A percentile compares a stretch with the other conserved stretches of the same genome.
Conservation (phyloP, 192 early-diverging fungal genomes). For the Umbelopsis sp. region DNA sequence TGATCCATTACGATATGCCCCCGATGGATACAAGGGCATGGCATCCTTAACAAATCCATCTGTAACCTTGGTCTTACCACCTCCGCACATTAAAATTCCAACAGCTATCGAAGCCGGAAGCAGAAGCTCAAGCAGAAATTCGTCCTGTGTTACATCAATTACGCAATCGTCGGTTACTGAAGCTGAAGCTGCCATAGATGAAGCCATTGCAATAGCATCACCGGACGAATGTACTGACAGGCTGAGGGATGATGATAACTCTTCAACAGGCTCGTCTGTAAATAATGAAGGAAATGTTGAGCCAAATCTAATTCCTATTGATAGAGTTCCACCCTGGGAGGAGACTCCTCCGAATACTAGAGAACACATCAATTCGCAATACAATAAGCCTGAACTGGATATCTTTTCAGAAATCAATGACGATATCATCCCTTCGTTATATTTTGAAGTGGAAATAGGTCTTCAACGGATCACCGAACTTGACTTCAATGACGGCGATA, state of each 20-base stretch:
- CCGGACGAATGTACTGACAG: background rate
- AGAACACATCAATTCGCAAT: background rate
- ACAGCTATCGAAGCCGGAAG: background rate
- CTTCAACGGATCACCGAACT: background rate
- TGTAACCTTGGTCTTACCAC: background rate
- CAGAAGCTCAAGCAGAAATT: background rate
- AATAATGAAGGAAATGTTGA: constrained; percentile 23
- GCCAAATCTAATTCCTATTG: constrained; percentile 27
- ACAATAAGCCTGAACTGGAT: background rate
- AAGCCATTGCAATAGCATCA: background rate
- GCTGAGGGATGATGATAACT: background rate
- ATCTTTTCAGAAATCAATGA: background rate
- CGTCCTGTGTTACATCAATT: background rate
- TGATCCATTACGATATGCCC: constrained; percentile 30
- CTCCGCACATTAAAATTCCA: constrained; percentile 20
- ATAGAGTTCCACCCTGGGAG: background rate
- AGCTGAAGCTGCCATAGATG: background rate
- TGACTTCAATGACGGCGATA: background rate
- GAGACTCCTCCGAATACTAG: background rate
- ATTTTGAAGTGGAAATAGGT: constrained; percentile 29
- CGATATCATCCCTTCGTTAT: constrained; percentile 11
- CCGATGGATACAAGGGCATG: constrained; percentile 22
- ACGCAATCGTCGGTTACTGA: too few species aligned
- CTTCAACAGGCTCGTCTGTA: background rate
- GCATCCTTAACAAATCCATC: background rate